Base-by-base conservation (phyloP, 2,329 filamentous ascomycete genomes). In the Diaporthe vaccinii region DNA sequence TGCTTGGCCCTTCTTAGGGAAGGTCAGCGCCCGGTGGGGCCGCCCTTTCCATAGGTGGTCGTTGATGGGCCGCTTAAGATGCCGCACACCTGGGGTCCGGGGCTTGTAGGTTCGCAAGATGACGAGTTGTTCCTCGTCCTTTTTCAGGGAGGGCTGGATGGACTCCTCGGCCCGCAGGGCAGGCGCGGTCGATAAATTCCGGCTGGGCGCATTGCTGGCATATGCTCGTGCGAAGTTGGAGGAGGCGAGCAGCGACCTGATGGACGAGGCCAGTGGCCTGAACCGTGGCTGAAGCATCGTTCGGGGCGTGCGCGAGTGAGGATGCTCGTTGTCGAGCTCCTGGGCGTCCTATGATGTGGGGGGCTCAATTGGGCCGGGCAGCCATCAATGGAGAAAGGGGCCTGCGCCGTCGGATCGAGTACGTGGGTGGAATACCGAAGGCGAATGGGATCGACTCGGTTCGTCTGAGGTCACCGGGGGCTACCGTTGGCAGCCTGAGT, bases 31-130 rank as follows among this genome's bases (percentile, higher is more conserved):
- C 46, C 94, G 88, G 79, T 93, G 92, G 0, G 97, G 95, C 74
- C 95, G 90, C 75, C 97, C 97, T 85, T 98, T 98, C 95, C 95
- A 98, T 61, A 99, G 87, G 84, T 99, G 97, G 81, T 98, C 95
- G 85, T 98, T 98, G 85, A 98, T 93, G 20, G 97, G 95, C 58
- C 97, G 91, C 84, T 93, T 94, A 78, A 99, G 88, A 90, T 99
- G 97, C 81, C 97, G 93, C 75, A 98, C 85, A 89, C 97, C 97
- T 17, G 96, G 96, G 0, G 97, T 98, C 80, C 95, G 92, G 49
- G 97, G 97, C 84, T 94, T 98, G 85, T 98, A 99, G 72, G 94
- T 97, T 80, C 95, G 92, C 84, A 98, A 83, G 59, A 89, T 85
- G 22, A 86, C 84, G 22, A 86, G 82, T 55, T 86, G 80, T 57